A percentile compares a stretch with the other conserved stretches of the same genome.
phyloP scores from a whole-genome alignment of 2,329 filamentous ascomycete species.

The Aspergillus japonicus region DNA sequence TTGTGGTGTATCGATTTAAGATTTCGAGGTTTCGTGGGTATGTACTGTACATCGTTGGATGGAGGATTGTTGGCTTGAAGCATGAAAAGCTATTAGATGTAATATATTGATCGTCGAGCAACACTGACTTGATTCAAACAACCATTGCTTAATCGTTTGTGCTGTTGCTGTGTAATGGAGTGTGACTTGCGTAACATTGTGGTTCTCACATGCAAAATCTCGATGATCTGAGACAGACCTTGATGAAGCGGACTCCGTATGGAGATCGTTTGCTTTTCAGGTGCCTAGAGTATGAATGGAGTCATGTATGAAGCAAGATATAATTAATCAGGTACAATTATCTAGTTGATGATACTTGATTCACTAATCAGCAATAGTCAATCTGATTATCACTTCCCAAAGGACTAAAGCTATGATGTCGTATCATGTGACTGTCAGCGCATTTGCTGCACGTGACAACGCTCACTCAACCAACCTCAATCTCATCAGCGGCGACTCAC shows the following conservation, averaged over 20 bases:
- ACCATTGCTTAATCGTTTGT: background rate
- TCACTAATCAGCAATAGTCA: too few species aligned
- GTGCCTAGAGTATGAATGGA: too few species aligned
- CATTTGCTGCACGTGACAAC: background rate
- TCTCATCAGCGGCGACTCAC: background rate
- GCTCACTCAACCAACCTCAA: background rate
- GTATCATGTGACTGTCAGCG: background rate
- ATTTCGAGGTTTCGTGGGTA: background rate
- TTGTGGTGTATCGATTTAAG: background rate
- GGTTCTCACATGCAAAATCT: too few species aligned
- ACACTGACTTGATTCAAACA: background rate
- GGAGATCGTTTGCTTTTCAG: too few species aligned
- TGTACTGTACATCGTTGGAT: background rate
- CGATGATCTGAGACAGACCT: too few species aligned
- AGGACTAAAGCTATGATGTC: background rate
- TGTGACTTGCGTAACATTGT: too few species aligned
- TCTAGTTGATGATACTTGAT: too few species aligned
- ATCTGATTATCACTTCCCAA: too few species aligned
- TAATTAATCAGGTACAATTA: too few species aligned
- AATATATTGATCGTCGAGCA: background rate
- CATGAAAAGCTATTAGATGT: background rate
- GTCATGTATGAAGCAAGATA: too few species aligned
- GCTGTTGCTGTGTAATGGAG: too few species aligned
- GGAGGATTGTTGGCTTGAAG: background rate
- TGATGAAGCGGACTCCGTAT: too few species aligned